Conservation (phyloP, 2,329 filamentous ascomycete genomes). For the Curvularia sp. region DNA sequence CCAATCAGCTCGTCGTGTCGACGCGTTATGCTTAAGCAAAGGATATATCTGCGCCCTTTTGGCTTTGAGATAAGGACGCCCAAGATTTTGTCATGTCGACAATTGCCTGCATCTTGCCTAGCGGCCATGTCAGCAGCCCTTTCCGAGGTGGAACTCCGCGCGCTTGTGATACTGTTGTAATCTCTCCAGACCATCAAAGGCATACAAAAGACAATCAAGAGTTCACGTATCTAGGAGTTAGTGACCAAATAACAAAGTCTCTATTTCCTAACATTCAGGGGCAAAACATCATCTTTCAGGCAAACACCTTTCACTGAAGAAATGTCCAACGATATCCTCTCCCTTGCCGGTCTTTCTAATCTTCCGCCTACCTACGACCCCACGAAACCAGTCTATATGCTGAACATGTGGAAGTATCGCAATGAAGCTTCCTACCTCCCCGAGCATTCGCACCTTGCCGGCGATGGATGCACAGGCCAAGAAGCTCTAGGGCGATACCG, state of each 20-base stretch:
- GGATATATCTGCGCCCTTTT: background rate
- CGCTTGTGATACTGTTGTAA: background rate
- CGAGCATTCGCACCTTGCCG: slow-evolving; percentile 8
- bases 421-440: slow-evolving; percentile 9
- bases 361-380: slow-evolving; percentile 11
- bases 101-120: background rate
- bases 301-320: background rate
- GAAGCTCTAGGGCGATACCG: slow-evolving; percentile 22
- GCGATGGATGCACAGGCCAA: slow-evolving; percentile 20
- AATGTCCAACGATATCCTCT: background rate
- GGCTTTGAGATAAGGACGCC: too few relatives aligned
- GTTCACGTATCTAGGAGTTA: too few relatives aligned
- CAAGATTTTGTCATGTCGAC: background rate
- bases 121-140: background rate
- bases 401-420: slow-evolving; percentile 24
- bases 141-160: slow-evolving; percentile 1
- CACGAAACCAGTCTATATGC: slow-evolving; percentile 28
- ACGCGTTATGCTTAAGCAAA: too few relatives aligned
- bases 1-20: background rate
- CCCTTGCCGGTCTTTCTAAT: background rate
- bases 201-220: background rate
- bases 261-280: background rate
- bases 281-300: background rate
- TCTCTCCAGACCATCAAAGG: background rate
- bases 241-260: background rate